Base-by-base conservation (phyloP, 2,329 filamentous ascomycete species). In the Alternaria rosae region DNA sequence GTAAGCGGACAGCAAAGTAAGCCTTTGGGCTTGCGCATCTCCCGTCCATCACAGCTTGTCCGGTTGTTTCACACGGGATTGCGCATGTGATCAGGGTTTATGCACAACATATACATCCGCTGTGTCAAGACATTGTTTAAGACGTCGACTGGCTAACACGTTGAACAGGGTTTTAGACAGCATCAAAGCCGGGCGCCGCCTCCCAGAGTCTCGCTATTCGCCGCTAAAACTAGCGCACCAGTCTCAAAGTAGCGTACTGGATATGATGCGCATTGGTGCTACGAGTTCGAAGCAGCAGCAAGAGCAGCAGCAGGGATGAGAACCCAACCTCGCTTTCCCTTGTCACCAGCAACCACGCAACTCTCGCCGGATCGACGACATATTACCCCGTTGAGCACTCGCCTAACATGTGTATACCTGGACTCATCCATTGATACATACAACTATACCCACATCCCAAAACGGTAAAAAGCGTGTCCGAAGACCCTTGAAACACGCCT, bases 121-220 rank as follows among this genome's bases (percentile, higher is more conserved):
- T 28, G 30, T 57, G 28, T 35, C 30, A 23, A 54, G 35, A 38
- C 35, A 38, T 5, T 38, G 35, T 17, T 6, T 38, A 38, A n/a
- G 35, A 38, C 1, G 1, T 38, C 1, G 35, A 38, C n/a, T 17
- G 35, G 17, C 64, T 76, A 52, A 72, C 67, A 55, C 23, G 48
- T 57, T 66, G 50, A 17, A 38, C 68, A 92, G 91, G 92, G 88
- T 92, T 6, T 80, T 97, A n/a, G 92, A 96, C 75, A 94, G 92
- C 76, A 85, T 97, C 68, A 91, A 90, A 68, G 88, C 86, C 1
- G 91, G 90, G 4, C 92, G 87, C 76, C 85, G 93, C 57, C 83
- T 96, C 43, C 85, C 91, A 0, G 94, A 97, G 80, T 86, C 89
- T 26, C 84, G 87, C 55, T 97, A 94, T 75, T 84, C 87, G 17